Percentiles rank a stretch among this genome's conserved stretches.
These are phyloP conservation scores for Cyberlindnera euphorbiiphila DNA, from an alignment of 805 yeast species.

Conservation along the genomic window DNA sequence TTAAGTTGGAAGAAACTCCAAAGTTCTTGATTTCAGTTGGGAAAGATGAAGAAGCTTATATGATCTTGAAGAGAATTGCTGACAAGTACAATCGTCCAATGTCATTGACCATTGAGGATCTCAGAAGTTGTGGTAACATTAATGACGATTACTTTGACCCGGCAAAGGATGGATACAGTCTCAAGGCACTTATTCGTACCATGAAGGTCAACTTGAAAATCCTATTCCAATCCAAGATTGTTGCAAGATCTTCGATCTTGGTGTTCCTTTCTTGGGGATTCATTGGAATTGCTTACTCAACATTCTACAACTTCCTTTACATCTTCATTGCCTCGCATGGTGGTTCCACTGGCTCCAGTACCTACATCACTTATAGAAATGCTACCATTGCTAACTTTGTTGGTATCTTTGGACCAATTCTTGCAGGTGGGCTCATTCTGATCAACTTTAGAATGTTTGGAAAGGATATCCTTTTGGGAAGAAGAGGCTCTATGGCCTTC, in stretches of 20 bases:
- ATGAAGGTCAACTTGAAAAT: constrained; percentile 37
- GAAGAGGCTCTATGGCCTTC: constrained; percentile 52
- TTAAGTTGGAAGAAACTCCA: constrained; percentile 49
- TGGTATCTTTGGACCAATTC: constrained; percentile 46
- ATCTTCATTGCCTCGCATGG: constrained; percentile 48
- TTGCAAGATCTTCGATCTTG: constrained; percentile 40
- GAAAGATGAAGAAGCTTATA: constrained; percentile 46
- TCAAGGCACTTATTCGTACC: constrained; percentile 18
- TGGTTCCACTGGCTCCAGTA: constrained; percentile 40
- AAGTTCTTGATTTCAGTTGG: constrained; percentile 47
- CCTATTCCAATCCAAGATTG: constrained; percentile 40
- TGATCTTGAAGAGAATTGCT: constrained; percentile 42
- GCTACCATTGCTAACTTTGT: constrained; percentile 41
- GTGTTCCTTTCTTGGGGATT: constrained; percentile 48
- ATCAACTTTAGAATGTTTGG: constrained; percentile 15
- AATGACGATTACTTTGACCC: constrained; percentile 27
- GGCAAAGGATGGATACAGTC: constrained; percentile 17
- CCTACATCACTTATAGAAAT: constrained; percentile 43
- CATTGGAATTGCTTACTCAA: constrained; percentile 51
- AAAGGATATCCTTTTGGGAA: constrained; percentile 35
- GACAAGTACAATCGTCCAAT: constrained; percentile 38
- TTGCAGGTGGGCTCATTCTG: constrained; percentile 37
- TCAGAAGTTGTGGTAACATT: constrained; percentile 41
- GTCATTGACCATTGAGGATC: constrained; percentile 43
- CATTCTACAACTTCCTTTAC: constrained; percentile 50